Evolutionary conservation across 768 basidiomycete species (phyloP).

Genomic region (Podaxis pistillaris): DNA sequence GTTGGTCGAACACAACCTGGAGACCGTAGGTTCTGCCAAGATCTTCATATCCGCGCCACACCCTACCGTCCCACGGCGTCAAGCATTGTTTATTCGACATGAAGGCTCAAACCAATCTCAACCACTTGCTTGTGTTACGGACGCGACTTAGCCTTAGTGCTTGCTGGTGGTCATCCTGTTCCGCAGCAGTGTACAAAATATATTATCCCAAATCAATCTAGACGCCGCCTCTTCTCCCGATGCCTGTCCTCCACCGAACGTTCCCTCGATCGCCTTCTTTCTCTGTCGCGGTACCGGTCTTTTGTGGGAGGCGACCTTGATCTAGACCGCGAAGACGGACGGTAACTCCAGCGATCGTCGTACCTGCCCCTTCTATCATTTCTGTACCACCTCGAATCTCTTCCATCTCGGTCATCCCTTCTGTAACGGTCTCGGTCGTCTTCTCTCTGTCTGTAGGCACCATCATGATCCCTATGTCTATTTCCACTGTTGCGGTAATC

Average conservation of each 20-base stretch:
- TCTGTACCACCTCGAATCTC: slow-evolving; percentile 23
- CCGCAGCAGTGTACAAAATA: neutral
- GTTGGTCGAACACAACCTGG: slow-evolving; percentile 73
- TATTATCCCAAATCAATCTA: slow-evolving; percentile 38
- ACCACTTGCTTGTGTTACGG: slow-evolving; percentile 16
- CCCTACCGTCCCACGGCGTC: slow-evolving; percentile 35
- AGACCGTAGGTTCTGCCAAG: neutral
- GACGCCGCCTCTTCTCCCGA: slow-evolving; percentile 54
- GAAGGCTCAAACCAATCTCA: slow-evolving; percentile 45
- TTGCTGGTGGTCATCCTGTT: too few relatives aligned
- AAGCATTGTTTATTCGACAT: slow-evolving; percentile 33
- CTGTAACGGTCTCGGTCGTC: slow-evolving; percentile 14
- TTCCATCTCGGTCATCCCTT: slow-evolving; percentile 18
- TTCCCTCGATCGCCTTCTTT: slow-evolving; percentile 28
- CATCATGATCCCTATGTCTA: slow-evolving; percentile 9
- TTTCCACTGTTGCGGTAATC: slow-evolving; percentile 6
- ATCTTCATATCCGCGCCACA: neutral
- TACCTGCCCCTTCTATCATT: slow-evolving; percentile 17
- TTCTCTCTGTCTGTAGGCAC: slow-evolving; percentile 14
- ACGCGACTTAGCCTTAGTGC: too few relatives aligned
- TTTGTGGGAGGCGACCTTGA: slow-evolving; percentile 29
- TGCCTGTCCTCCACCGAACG: slow-evolving; percentile 21
- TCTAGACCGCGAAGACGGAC: slow-evolving; percentile 27
- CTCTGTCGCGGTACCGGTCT: slow-evolving; percentile 28
- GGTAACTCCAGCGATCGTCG: slow-evolving; percentile 26